Base-by-base conservation (phyloP, 2,329 filamentous ascomycete species). In the Tolypocladium ovalisporum region DNA sequence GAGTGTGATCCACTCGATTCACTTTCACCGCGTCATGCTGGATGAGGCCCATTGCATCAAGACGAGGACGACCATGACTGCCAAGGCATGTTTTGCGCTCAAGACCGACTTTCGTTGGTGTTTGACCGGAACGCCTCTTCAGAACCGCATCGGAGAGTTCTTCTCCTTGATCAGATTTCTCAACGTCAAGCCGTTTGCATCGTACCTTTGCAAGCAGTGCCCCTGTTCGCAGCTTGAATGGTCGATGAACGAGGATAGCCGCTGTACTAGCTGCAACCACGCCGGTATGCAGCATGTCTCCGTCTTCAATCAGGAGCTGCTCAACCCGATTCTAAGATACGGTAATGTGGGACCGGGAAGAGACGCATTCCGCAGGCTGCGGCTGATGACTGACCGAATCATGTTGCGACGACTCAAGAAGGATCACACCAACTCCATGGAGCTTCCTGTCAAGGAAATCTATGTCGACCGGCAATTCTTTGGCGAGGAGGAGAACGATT, bases 21-120 rank as follows among this genome's bases (percentile, higher is more conserved):
- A 87, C 29, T 99, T 93, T 63, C 93, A 97, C 69, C 88, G 94
- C 34, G 80, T 96, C 59, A 94, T 99, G 56, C 83, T 99, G 4
- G 94, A 99, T 64, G 94, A 99, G 71, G 91, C 91, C 7, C 91
- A 99, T 72, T 93, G 88, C 71, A 97, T 99, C 79, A 99, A 90
- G 77, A 85, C 85, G 13, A 85, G 93, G 60, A 90, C 86, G 27
- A 96, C 92, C 10, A 90, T 92, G 75, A 94, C 94, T 15, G 94
- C 94, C 27, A 96, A 90, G 71, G 93, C 94, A 44, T 97, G 93
- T 70, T 97, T 97, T 69, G 91, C 92, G 1, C 77, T 99, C 47
- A 86, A 91, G 59, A 89, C 88, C 22, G 85, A 82, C 22, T 96
- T 94, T 73, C 95, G 95, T 65, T 97, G 94, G 90, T 99, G 94